These are phyloP conservation scores for Rhizopus sp. DNA, from an alignment of 371 early-diverging fungal species.

Conservation along the genomic window DNA sequence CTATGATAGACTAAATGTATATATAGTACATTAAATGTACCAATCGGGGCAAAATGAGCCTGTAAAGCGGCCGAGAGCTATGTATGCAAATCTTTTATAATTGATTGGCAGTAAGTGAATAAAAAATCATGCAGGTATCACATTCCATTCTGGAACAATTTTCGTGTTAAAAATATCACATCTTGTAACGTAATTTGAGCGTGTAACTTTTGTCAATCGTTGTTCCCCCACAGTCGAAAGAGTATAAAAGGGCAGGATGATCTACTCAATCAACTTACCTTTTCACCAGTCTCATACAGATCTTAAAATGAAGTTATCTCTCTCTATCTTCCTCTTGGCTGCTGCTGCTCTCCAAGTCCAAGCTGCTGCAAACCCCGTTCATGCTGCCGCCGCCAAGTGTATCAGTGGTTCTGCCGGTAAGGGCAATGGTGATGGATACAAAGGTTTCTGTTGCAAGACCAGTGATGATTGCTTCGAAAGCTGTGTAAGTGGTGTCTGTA, in stretches of 20 bases:
- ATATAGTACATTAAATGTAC: too few species aligned
- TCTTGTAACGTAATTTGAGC: too few species aligned
- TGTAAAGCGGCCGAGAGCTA: too few species aligned
- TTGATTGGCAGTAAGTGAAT: too few species aligned
- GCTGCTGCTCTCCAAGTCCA: constrained; percentile 8
- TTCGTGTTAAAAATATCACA: too few species aligned
- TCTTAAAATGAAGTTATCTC: constrained; percentile 4
- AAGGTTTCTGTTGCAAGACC: constrained; percentile 14
- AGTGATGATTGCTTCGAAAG: constrained; percentile 9
- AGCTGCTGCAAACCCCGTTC: not conserved
- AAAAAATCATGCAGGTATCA: too few species aligned
- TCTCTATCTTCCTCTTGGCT: constrained; percentile 1
- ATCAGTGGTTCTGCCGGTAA: constrained; percentile 5
- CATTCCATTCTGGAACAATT: too few species aligned
- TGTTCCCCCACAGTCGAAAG: not conserved
- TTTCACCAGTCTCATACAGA: not conserved
- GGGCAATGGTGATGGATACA: constrained; percentile 14
- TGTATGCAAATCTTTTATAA: too few species aligned
- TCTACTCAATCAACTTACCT: not conserved
- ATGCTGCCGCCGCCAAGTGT: not conserved
- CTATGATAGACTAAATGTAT: too few species aligned
- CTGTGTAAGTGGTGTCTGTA: constrained; percentile 9
- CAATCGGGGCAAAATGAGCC: too few species aligned
- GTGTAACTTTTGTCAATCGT: not conserved
- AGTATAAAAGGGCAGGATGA: too few species aligned